Evolutionary conservation across 352 stramenopile species (phyloP).

Genomic region (Hyaloperonospora arabidopsidis): DNA sequence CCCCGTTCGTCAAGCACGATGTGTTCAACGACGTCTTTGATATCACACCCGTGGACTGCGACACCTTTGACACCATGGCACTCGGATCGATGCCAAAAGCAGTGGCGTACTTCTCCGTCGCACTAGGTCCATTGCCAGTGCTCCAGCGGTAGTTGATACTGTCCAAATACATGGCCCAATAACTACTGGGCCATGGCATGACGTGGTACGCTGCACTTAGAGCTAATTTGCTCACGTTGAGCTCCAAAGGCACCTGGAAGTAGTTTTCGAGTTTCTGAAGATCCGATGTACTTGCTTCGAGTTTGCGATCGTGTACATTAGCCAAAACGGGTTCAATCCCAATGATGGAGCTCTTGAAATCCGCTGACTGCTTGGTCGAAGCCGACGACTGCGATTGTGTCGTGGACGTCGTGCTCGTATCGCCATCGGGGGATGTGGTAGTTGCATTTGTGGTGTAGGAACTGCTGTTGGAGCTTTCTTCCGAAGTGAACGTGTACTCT

Average conservation of each 20-base stretch:
- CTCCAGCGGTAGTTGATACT: constrained; percentile 50
- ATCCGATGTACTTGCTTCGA: constrained; percentile 19
- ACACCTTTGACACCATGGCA: constrained; percentile 35
- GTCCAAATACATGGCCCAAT: constrained; percentile 60
- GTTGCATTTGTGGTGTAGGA: constrained; percentile 12
- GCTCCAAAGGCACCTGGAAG: constrained; percentile 24
- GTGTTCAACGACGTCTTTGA: not conserved
- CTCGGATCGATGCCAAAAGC: constrained; percentile 34
- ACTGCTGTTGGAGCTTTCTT: constrained; percentile 13
- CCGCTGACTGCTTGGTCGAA: constrained; percentile 17
- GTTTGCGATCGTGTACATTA: constrained; percentile 7
- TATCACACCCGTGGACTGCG: constrained; percentile 28
- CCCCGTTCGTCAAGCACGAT: not conserved
- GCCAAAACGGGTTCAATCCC: constrained; percentile 1
- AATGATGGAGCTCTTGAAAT: constrained; percentile 12
- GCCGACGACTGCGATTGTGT: constrained; percentile 8
- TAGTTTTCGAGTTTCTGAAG: constrained; percentile 32
- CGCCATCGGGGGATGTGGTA: constrained; percentile 7
- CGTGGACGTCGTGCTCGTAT: constrained; percentile 9
- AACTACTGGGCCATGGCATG: constrained; percentile 42
- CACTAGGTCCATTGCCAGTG: constrained; percentile 10
- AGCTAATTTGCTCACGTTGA: constrained; percentile 25
- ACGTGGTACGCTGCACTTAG: constrained; percentile 16
- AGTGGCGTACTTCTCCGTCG: constrained; percentile 42
- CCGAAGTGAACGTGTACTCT: constrained; percentile 15